A percentile compares a stretch with the other conserved stretches of the same genome.
These are phyloP conservation scores for Arthroderma sp. DNA, from an alignment of 2,329 filamentous ascomycete species.

Conservation along the genomic window DNA sequence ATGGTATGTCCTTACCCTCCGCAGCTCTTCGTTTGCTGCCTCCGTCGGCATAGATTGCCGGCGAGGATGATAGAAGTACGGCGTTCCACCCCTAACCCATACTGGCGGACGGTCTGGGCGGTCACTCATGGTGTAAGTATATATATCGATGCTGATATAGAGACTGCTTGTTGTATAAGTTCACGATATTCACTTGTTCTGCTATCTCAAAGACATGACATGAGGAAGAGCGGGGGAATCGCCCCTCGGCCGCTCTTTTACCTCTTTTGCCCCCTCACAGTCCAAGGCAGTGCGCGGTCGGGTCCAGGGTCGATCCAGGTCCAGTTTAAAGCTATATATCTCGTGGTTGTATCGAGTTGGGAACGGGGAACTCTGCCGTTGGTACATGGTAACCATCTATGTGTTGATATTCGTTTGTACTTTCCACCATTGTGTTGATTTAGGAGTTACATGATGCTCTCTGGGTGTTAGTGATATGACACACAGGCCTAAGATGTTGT, in stretches of 20 bases:
- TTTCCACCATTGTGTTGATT: not conserved
- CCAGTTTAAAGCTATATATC: not conserved
- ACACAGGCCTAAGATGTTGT: not conserved
- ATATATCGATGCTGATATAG: not conserved
- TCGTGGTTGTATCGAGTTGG: not conserved
- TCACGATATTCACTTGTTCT: not conserved
- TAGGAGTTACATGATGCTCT: not conserved
- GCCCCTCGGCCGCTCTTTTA: not conserved
- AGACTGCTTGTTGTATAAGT: not conserved
- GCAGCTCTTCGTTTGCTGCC: constrained; percentile 1
- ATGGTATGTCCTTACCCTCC: constrained; percentile 7
- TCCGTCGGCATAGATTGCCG: not conserved
- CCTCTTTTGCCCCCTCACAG: not conserved
- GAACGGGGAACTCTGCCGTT: not conserved
- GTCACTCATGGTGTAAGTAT: constrained; percentile 7
- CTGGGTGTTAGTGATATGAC: not conserved
- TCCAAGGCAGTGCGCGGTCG: not conserved
- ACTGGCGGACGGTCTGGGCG: constrained; percentile 14
- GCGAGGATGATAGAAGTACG: constrained; percentile 12
- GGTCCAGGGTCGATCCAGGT: not conserved
- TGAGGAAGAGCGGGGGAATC: not conserved
- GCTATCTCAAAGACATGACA: not conserved
- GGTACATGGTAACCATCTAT: not conserved
- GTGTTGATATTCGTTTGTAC: not conserved
- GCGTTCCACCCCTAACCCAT: constrained; percentile 15